These are phyloP conservation scores for Naganishia sp. DNA, from an alignment of 1,284 basidiomycete species.

Conservation along the genomic window DNA sequence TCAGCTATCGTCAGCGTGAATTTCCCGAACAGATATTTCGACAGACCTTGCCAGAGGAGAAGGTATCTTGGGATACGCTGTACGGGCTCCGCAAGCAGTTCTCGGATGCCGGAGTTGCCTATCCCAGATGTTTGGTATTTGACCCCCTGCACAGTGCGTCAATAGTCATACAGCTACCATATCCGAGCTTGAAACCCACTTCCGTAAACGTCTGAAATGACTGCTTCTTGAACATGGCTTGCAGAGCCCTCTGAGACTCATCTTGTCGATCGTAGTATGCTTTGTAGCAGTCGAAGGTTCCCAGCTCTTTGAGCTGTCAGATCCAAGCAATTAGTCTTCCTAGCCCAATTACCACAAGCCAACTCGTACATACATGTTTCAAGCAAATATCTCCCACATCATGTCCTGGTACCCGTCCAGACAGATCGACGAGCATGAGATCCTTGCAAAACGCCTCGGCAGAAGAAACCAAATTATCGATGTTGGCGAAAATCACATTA, in stretches of 20 bases:
- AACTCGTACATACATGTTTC: slow-evolving; percentile 61
- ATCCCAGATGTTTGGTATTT: slow-evolving; percentile 83
- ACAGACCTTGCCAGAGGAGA: slow-evolving; percentile 74
- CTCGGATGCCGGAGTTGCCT: slow-evolving; percentile 83
- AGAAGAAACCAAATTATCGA: slow-evolving; percentile 82
- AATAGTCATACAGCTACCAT: slow-evolving; percentile 7
- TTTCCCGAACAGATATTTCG: slow-evolving; percentile 24
- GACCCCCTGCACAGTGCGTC: slow-evolving; percentile 62
- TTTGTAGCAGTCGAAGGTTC: slow-evolving; percentile 85
- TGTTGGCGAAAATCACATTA: slow-evolving; percentile 88
- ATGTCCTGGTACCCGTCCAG: slow-evolving; percentile 60
- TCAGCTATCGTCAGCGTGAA: slow-evolving; percentile 24
- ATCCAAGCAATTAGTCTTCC: neutral
- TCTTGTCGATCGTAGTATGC: slow-evolving; percentile 90
- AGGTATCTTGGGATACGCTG: slow-evolving; percentile 97
- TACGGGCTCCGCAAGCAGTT: slow-evolving; percentile 99
- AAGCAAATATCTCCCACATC: slow-evolving; percentile 82
- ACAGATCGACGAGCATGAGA: slow-evolving; percentile 69
- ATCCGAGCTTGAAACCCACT: slow-evolving; percentile 57
- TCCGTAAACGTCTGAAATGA: slow-evolving; percentile 80
- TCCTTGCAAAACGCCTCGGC: slow-evolving; percentile 84
- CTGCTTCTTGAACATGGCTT: slow-evolving; percentile 75
- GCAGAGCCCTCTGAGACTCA: slow-evolving; percentile 86
- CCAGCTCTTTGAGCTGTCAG: slow-evolving; percentile 66
- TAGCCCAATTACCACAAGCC: neutral